Base-by-base conservation (phyloP, 2,329 filamentous ascomycete genomes). In the Aspergillus hortae region DNA sequence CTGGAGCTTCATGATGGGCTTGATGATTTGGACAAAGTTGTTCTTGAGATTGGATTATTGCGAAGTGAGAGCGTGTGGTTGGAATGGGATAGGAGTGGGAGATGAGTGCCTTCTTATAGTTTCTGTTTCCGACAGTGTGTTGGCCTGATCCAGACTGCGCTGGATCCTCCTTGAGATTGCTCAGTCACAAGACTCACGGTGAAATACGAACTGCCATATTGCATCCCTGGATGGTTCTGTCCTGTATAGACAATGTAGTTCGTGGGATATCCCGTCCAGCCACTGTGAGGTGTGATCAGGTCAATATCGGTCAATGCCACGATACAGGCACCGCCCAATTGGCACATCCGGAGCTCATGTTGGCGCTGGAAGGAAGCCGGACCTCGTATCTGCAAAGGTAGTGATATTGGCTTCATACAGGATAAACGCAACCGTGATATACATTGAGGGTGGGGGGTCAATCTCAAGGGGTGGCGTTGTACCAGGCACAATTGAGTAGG, bases 1-100 rank as follows among this genome's bases (percentile, higher is more conserved):
- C 12, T 41, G 44, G 44, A 48, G 36, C 30, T 51, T 51, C 49
- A 51, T 51, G 35, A 15, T 38, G 35, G 12, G 17, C 14, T 38
- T 38, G 14, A 14, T n/a, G 1, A 6, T n/a, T n/a, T 38, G 35
- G 9, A 38, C 7, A n/a, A 17, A n/a, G 35, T 4, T 38, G 10
- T n/a, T 14, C 14, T n/a, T 6, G 35, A 17, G 7, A 17, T n/a
- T 38, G 35, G 35, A 38, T 15, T 12, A 12, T n/a, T 23, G 23
- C 3, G 15, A 38, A 38, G 15, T 17, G 9, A 38, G 35, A 38
- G 15, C 9, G 35, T n/a, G 14, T 10, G 6, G 12, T n/a, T 5
- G 23, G 6, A 23, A 23, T 6, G 35, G 35, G 12, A 38, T 38
- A 38, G 12, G 14, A 15, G 15, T 38, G 35, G 15, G 27, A 11